Base-by-base conservation (phyloP, 2,329 filamentous ascomycete species). In the Arachnomyces sp. region DNA sequence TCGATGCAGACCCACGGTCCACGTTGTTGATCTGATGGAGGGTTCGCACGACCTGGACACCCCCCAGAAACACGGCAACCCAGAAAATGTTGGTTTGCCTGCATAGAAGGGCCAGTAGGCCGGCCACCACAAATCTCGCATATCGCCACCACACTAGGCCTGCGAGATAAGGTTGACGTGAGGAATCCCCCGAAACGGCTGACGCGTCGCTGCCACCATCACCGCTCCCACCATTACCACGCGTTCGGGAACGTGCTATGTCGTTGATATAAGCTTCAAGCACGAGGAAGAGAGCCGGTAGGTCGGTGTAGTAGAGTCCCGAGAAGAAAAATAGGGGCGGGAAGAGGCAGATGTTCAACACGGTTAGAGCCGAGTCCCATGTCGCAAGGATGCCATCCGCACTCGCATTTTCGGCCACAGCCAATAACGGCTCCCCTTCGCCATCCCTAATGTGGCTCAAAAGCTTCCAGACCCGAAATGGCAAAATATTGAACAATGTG, bases 71-170 rank as follows among this genome's bases (percentile, higher is more conserved):
- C 3, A 70, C 50, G 12, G 66, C 82, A 0, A 89, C 81, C 92
- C 92, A 98, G 58, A 98, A 94, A 41, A 96, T 83, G 54, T 98
- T 98, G 0, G 92, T 98, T 61, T 98, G 92, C 16, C 92, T 74
- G 69, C 94, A 92, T 2, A 75, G 66, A 14, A 98, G 70, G 1
- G 86, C 72, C 1, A 76, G 46, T 0, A 86, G 47, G 0, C 88
- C 88, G 4, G 82, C 58, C 0, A 70, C 1, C 0, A 85, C 45
- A 0, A 79, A 59, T 37, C 55, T 49, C 17, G 61, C 16, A 17
- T 57, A 49, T 33, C 55, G 49, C 11, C 52, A 42, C 9, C 55
- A 41, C 7, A 47, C 25, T 11, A 33, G 9, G 6, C 17, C 11
- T 4, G 20, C 20, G 20, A 25, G 20, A 25, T 25, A 25, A 25